phyloP scores from a whole-genome alignment of 805 yeast genomes.

The Millerago galiae region DNA sequence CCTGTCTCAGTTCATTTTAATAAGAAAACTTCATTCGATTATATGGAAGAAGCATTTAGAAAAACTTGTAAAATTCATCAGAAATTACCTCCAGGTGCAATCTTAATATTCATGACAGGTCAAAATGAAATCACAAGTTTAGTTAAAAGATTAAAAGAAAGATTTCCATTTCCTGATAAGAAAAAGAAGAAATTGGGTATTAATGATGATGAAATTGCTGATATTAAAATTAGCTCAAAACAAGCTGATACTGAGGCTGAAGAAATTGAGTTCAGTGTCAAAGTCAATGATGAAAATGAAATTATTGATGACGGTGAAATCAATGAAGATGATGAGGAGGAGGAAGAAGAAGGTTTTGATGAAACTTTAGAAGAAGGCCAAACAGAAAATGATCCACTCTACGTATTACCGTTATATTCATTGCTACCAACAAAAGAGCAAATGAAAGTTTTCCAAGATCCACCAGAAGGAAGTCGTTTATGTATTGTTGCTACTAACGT shows the following conservation, averaged over 20 bases:
- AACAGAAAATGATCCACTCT: constrained; percentile 68
- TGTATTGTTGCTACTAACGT: constrained; percentile 96
- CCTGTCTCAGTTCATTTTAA: constrained; percentile 92
- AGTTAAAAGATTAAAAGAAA: constrained; percentile 60
- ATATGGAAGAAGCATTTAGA: constrained; percentile 77
- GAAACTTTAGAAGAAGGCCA: constrained; percentile 69
- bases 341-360: constrained; percentile 55
- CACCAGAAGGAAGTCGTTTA: constrained; percentile 80
- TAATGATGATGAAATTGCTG: constrained; percentile 26
- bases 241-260: constrained; percentile 78
- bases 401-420: constrained; percentile 89
- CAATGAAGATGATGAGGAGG: constrained; percentile 33
- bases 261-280: constrained; percentile 71
- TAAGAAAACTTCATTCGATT: constrained; percentile 68
- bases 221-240: constrained; percentile 47
- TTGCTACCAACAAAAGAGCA: constrained; percentile 91
- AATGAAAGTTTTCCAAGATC: constrained; percentile 81
- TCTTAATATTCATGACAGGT: constrained; percentile 87
- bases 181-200: constrained; percentile 19
- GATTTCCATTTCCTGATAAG: constrained; percentile 51
- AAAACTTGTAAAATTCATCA: constrained; percentile 85
- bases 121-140: constrained; percentile 81
- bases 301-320: constrained; percentile 33
- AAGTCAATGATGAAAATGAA: constrained; percentile 26
- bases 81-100: constrained; percentile 88